A percentile compares a stretch with the other conserved stretches of the same genome.
Conservation (phyloP, 1,139 yeast genomes). For the Suhomyces terraborum region DNA sequence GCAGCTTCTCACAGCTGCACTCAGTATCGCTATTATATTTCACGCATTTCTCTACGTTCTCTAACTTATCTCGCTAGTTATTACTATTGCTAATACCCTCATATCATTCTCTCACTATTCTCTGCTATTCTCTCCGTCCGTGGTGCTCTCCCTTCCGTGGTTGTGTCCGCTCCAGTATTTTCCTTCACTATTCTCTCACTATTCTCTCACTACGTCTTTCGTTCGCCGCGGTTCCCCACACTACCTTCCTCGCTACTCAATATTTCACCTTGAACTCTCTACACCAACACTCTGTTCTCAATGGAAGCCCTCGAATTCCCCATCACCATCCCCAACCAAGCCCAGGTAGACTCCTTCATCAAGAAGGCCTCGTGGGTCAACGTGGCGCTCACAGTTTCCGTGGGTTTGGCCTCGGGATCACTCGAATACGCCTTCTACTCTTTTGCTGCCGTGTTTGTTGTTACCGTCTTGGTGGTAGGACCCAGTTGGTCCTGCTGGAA, state of each 20-base stretch:
- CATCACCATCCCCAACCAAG: constrained; percentile 66
- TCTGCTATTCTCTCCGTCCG: no score
- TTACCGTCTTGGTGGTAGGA: constrained; percentile 42
- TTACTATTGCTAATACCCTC: no score
- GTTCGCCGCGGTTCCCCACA: no score
- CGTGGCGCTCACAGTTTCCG: constrained; percentile 38
- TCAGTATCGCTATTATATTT: no score
- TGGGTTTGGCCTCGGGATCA: constrained; percentile 49
- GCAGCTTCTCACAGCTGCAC: no score
- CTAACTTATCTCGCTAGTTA: no score
- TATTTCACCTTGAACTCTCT: not conserved
- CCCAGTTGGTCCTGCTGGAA: constrained; percentile 62
- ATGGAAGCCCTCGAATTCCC: constrained; percentile 49
- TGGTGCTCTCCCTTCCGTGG: no score
- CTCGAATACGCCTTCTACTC: constrained; percentile 38
- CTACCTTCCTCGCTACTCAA: not conserved
- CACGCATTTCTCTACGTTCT: no score
- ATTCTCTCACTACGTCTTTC: no score
- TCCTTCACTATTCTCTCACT: no score
- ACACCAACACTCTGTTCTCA: not conserved
- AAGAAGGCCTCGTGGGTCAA: constrained; percentile 22
- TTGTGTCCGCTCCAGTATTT: no score
- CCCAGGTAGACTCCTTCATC: constrained; percentile 28
- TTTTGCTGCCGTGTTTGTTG: constrained; percentile 36
- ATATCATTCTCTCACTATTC: no score